Base-by-base conservation (phyloP, 2,329 filamentous ascomycete species). In the Phaeosphaeria sp. region DNA sequence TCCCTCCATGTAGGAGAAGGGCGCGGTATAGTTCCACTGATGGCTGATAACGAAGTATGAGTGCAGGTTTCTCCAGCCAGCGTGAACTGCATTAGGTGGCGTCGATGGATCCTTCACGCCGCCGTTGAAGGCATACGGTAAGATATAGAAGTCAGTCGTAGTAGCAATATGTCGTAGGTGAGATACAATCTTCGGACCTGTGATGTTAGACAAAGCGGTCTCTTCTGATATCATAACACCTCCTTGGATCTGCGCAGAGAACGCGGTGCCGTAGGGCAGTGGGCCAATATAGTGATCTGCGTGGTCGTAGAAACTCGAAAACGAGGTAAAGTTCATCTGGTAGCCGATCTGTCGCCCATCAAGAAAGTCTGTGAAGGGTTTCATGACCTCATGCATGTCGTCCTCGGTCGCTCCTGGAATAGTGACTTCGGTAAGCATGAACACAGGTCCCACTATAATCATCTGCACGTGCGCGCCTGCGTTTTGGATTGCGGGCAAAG, bases 1-100 rank as follows among this genome's bases (percentile, higher is more conserved):
- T 61, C 68, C 60, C 68, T 65, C 60, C 57, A 63, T 60, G 13
- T 55, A 50, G 8, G 50, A 20, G 44, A 58, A 63, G 8, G 57
- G 57, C 4, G 56, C 55, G 22, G 21, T 50, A 7, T 40, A 40
- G 8, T 50, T 50, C 46, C 46, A 49, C 30, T 60, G 54, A 30
- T 59, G 53, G 13, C 42, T 18, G 9, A 55, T 39, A 13, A 60
- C 49, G 17, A 56, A 33, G 42, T 61, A 55, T 7, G 56, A 45
- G 13, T 59, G 30, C 4, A 50, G 15, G 24, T 61, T 52, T 24
- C 65, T 64, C 65, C 64, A 68, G 1, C 59, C 61, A 4, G 63
- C 59, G 21, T 63, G 55, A 15, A 68, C 57, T 13, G 59, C 56
- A 45, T 66, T 68, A 3, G 52, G 49, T 17, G 43, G 44, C 3